Conservation (phyloP, 306 rosid genomes). For the Rubus parviflorus region DNA sequence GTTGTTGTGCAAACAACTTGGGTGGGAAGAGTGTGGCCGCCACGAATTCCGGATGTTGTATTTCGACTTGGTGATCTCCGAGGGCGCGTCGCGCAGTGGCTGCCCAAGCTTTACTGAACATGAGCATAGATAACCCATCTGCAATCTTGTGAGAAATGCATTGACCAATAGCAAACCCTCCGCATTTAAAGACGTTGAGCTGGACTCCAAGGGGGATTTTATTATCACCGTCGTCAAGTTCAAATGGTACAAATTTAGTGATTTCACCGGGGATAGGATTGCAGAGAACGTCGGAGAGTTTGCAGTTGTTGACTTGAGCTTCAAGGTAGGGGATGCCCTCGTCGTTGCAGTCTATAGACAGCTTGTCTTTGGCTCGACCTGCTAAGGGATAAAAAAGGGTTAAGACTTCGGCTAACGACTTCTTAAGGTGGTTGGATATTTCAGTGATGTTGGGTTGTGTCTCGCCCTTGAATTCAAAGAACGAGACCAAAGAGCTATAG, state of each 20-base stretch:
- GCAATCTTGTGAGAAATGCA: slow-evolving; percentile 28
- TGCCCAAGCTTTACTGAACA: slow-evolving; percentile 25
- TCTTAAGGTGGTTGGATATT: slow-evolving; percentile 22
- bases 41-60: slow-evolving; percentile 24
- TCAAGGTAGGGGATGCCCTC: slow-evolving; percentile 37
- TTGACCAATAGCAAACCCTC: slow-evolving; percentile 21
- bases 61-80: neutral
- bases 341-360: slow-evolving; percentile 35
- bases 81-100: slow-evolving; percentile 12
- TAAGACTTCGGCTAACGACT: slow-evolving; percentile 24
- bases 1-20: slow-evolving; percentile 8
- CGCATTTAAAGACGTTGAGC: slow-evolving; percentile 27
- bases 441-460: neutral
- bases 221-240: neutral
- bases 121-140: slow-evolving; percentile 22
- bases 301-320: neutral
- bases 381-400: slow-evolving; percentile 33
- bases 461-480: slow-evolving; percentile 5
- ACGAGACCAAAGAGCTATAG: slow-evolving; percentile 34
- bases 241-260: slow-evolving; percentile 18
- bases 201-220: slow-evolving; percentile 14
- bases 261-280: slow-evolving; percentile 6
- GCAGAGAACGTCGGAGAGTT: neutral
- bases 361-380: slow-evolving; percentile 16
- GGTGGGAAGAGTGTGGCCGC: slow-evolving; percentile 50